Percentiles rank a stretch among this genome's conserved stretches.
Evolutionary conservation across 805 yeast genomes (phyloP).

Genomic region (Ogataea wickerhamii): DNA sequence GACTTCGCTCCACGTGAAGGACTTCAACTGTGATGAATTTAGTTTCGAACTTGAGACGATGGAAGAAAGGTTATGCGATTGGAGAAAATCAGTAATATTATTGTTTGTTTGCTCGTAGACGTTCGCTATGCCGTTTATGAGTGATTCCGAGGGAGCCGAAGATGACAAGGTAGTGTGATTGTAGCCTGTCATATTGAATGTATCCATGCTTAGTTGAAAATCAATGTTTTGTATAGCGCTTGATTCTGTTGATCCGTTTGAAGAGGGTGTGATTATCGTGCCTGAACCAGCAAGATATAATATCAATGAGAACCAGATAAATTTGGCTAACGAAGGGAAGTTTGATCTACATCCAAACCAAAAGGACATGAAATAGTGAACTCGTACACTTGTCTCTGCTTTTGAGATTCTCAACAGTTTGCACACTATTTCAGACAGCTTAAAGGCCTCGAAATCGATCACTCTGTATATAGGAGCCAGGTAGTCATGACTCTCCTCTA

Average conservation of each 20-base stretch:
- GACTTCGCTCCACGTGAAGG: background rate
- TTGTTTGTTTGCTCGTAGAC: background rate
- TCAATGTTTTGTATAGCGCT: background rate
- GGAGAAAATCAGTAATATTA: background rate
- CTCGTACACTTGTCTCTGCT: constrained; percentile 2
- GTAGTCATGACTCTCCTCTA: constrained; percentile 9
- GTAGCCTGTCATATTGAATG: background rate
- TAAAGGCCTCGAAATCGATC: constrained; percentile 15
- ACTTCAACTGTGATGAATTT: background rate
- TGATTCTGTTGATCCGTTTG: background rate
- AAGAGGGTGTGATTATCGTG: background rate
- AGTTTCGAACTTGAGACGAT: background rate
- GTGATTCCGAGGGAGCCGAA: background rate
- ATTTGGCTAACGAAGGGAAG: constrained; percentile 3
- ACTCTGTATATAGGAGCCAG: constrained; percentile 9
- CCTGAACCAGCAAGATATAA: constrained; percentile 6
- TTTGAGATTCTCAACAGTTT: constrained; percentile 1
- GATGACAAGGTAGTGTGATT: background rate
- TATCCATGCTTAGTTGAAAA: background rate
- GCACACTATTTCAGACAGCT: constrained; percentile 4
- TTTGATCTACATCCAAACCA: constrained; percentile 18
- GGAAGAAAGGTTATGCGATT: background rate
- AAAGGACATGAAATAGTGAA: constrained; percentile 12
- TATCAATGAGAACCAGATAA: constrained; percentile 7
- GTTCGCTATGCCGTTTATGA: background rate